phyloP scores from a whole-genome alignment of 1,284 basidiomycete genomes.

The Apiotrichum domesticum region DNA sequence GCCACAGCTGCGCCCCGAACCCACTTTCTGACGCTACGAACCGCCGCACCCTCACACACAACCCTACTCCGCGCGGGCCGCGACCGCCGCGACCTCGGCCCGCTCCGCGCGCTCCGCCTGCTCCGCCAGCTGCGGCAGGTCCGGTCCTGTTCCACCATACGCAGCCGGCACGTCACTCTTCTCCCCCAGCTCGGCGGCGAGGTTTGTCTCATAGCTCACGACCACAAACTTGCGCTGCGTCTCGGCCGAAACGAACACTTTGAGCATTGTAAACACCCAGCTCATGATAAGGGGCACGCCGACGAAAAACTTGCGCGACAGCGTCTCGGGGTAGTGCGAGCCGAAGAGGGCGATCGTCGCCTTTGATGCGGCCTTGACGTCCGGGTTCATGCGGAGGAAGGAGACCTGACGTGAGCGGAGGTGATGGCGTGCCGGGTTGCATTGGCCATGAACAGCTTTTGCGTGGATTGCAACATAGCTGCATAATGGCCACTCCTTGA shows the following conservation, averaged over 20 bases:
- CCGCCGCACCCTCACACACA: no score
- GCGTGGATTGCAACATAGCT: no score
- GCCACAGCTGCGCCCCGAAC: no score
- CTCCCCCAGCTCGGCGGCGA: slow-evolving; percentile 18
- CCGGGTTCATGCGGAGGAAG: slow-evolving; percentile 25
- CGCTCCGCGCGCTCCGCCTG: not conserved
- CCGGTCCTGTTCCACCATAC: slow-evolving; percentile 19
- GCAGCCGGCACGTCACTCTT: slow-evolving; percentile 15
- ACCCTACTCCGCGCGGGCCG: no score
- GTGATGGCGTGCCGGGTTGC: no score
- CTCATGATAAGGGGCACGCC: slow-evolving; percentile 26
- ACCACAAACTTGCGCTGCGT: slow-evolving; percentile 27
- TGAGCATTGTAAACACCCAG: slow-evolving; percentile 25
- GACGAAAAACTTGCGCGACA: slow-evolving; percentile 27
- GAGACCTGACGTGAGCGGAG: slow-evolving; percentile 7
- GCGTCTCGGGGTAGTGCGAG: slow-evolving; percentile 28
- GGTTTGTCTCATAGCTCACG: slow-evolving; percentile 16
- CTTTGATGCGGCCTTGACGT: slow-evolving; percentile 24
- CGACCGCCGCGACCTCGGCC: no score
- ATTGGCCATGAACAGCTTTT: no score
- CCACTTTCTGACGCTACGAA: no score
- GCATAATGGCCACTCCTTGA: no score
- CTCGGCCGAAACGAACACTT: slow-evolving; percentile 21
- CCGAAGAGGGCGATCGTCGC: slow-evolving; percentile 23
- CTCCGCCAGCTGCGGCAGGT: slow-evolving; percentile 13